phyloP scores from a whole-genome alignment of 75 land plant genomes.

The Pinus tabuliformis region DNA sequence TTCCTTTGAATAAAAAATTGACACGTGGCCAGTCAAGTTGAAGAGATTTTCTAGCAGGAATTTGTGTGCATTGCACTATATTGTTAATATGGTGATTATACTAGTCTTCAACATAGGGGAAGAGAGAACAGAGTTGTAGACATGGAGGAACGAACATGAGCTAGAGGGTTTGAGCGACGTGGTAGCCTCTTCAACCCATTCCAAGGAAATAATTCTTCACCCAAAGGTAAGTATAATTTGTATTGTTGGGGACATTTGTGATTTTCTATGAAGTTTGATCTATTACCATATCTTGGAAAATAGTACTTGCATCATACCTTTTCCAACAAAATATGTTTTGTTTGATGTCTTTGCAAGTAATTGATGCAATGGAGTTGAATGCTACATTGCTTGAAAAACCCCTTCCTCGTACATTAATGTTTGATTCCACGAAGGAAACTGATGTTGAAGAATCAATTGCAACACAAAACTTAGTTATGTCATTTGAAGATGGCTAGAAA shows the following conservation, averaged over 20 bases:
- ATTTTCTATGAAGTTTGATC: background rate
- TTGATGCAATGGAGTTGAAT: slow-evolving; percentile 1
- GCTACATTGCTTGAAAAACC: slow-evolving; percentile 7
- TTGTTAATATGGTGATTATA: too few species aligned
- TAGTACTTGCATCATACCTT: too few species aligned
- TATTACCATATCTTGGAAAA: background rate
- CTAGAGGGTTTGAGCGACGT: too few species aligned
- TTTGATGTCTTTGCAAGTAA: slow-evolving; percentile 1
- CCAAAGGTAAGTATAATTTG: background rate
- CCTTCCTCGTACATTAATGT: slow-evolving; percentile 39
- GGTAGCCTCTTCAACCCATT: too few species aligned
- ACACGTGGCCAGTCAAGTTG: too few species aligned
- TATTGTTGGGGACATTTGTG: background rate
- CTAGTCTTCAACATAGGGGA: too few species aligned
- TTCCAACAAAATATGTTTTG: background rate
- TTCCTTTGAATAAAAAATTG: too few species aligned
- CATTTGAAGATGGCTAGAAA: slow-evolving; percentile 8
- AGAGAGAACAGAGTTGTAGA: too few species aligned
- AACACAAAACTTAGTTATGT: slow-evolving; percentile 18
- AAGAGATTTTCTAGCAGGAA: too few species aligned
- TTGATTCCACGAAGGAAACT: slow-evolving; percentile 55
- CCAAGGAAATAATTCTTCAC: too few species aligned
- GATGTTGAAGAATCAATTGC: slow-evolving; percentile 25
- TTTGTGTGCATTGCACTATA: too few species aligned
- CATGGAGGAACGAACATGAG: too few species aligned